Percentiles rank a stretch among this genome's conserved stretches.
These are phyloP conservation scores for Aspergillus fructus DNA, from an alignment of 2,329 filamentous ascomycete genomes.

Conservation along the genomic window DNA sequence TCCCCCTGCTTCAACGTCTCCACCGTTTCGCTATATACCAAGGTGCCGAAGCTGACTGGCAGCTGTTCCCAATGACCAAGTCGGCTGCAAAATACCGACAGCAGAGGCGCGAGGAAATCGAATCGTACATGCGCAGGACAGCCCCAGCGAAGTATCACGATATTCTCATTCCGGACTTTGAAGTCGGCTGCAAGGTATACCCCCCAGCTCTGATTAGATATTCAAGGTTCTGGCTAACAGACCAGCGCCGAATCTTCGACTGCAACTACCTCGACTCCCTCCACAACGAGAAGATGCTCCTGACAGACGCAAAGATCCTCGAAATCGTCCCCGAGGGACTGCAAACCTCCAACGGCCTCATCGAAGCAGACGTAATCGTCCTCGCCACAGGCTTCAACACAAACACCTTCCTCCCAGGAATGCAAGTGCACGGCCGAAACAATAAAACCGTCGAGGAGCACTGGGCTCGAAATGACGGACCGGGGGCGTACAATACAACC, in stretches of 20 bases:
- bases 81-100: constrained; percentile 40
- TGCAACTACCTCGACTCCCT: constrained; percentile 7
- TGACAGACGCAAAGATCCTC: constrained; percentile 51
- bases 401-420: neutral
- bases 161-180: constrained; percentile 13
- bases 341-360: constrained; percentile 11
- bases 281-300: constrained; percentile 33
- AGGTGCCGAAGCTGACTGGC: constrained; percentile 19
- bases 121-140: constrained; percentile 32
- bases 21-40: constrained; percentile 37
- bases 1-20: constrained; percentile 46
- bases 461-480: constrained; percentile 13
- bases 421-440: neutral
- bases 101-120: constrained; percentile 31
- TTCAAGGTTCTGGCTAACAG: too few relatives aligned
- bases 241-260: constrained; percentile 14
- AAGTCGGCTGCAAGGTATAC: constrained; percentile 13
- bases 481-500: constrained; percentile 5
- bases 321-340: constrained; percentile 48
- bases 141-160: constrained; percentile 13
- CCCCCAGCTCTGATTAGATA: too few relatives aligned
- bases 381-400: constrained; percentile 10
- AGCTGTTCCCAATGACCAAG: constrained; percentile 44
- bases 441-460: constrained; percentile 22
- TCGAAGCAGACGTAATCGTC: constrained; percentile 9